A percentile compares a stretch with the other conserved stretches of the same genome.
phyloP scores from a whole-genome alignment of 345 rosid genomes.

The Eucalyptus albens region DNA sequence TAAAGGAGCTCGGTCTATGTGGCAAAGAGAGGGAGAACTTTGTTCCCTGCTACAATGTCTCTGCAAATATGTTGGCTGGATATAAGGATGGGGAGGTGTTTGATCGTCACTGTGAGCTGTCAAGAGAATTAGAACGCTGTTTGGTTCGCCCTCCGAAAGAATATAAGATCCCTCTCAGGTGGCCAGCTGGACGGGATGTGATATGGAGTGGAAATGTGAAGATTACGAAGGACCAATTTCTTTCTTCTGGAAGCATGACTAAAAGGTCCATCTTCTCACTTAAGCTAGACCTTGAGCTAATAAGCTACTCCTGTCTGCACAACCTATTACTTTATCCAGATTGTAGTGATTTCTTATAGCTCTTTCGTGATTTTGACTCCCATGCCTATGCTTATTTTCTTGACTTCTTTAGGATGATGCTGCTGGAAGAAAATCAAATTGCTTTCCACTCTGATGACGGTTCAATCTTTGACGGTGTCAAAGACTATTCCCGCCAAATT shows the following conservation, averaged over 20 bases:
- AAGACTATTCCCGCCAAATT: constrained; percentile 89
- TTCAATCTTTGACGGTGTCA: constrained; percentile 76
- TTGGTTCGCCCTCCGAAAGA: constrained; percentile 90
- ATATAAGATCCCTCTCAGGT: constrained; percentile 81
- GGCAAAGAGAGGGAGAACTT: constrained; percentile 83
- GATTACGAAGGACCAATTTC: constrained; percentile 94
- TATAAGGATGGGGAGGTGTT: constrained; percentile 78
- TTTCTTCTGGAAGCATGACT: constrained; percentile 94
- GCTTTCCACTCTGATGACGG: constrained; percentile 93
- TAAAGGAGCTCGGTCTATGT: constrained; percentile 59
- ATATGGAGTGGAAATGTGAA: constrained; percentile 96
- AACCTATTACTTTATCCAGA: neutral
- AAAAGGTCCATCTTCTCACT: constrained; percentile 41
- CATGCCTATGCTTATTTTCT: neutral
- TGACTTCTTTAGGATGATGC: constrained; percentile 53
- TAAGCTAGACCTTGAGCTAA: neutral
- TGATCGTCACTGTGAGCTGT: constrained; percentile 81
- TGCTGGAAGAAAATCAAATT: constrained; percentile 96
- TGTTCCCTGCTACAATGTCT: constrained; percentile 85
- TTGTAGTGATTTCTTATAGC: neutral
- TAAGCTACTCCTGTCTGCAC: neutral
- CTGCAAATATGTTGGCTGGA: constrained; percentile 64
- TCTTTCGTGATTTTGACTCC: neutral
- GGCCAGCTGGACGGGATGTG: constrained; percentile 95
- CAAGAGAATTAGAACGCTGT: constrained; percentile 39